Evolutionary conservation across 179 eudicot genomes (phyloP).

Genomic region (Amaranthus tricolor): DNA sequence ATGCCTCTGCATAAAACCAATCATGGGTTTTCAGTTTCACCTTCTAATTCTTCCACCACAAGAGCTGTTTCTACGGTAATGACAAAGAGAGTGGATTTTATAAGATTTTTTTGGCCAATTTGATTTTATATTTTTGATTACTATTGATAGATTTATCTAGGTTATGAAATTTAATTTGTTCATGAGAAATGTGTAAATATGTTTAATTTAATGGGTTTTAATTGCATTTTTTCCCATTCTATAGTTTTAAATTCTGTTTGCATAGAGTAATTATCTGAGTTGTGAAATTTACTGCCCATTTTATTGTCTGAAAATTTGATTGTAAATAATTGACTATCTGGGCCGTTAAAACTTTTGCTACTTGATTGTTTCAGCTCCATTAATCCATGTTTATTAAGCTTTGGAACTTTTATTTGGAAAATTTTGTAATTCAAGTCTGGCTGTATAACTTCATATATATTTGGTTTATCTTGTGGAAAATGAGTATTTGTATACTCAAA

Average conservation of each 20-base stretch:
- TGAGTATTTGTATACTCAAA: neutral
- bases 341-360: no score
- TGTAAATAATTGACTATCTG: neutral
- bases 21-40: slow-evolving; percentile 30
- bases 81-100: no score
- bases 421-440: neutral
- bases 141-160: no score
- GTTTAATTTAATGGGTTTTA: neutral
- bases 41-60: slow-evolving; percentile 30
- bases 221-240: neutral
- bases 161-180: neutral
- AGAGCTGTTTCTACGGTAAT: slow-evolving; percentile 57
- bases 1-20: slow-evolving; percentile 26
- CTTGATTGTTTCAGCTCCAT: no score
- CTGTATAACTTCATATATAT: neutral
- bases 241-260: no score
- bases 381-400: no score
- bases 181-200: neutral
- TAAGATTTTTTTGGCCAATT: no score
- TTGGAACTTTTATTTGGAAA: neutral
- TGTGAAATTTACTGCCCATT: neutral
- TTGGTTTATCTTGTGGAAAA: slow-evolving; percentile 13
- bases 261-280: no score
- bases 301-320: neutral
- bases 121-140: no score